Evolutionary conservation across 2,329 filamentous ascomycete genomes (phyloP), one percentile per base, ranked within the genome.

Genomic region (Fusarium metavorans): DNA sequence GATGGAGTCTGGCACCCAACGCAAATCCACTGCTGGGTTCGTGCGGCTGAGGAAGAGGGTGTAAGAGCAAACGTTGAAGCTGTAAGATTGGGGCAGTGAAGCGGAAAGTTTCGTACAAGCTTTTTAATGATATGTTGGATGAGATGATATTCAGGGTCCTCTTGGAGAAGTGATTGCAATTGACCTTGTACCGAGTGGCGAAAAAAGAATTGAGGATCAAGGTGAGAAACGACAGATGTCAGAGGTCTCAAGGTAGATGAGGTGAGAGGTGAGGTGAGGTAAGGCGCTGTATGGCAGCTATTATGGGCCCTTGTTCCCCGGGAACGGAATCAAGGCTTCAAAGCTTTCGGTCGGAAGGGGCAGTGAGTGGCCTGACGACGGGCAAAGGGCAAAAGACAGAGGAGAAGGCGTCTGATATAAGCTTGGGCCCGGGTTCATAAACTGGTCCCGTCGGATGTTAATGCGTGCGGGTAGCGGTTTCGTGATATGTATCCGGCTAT

Each of bases 271-370:
- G 57, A 37, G 35, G 39, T 61, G 32, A 43, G 32, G 20, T 63
- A 39, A 43, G 60, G 32, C 59, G 45, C 23, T 2, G 60, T 30
- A 52, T 30, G 60, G 60, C 45, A 63, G 23, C n/a, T 56, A 48
- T 56, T 64, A 54, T 25, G 61, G 50, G 58, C 20, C 27, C 62
- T 27, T 59, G 23, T 37, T 35, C 34, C 43, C 61, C 61, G 34
- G 62, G 56, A 59, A 62, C 57, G 57, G 57, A 62, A 61, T 35
- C 57, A 62, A 63, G 27, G 30, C 34, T 54, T 63, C 35, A 27
- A 61, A 61, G 32, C 41, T 41, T 66, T 62, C 45, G 64, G 64
- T 62, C 64, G 43, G 64, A 66, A 54, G 64, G 64, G 64, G 39
- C 32, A 64, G 25, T 57, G 62, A 64, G 62, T 34, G 60, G 34